Base-by-base conservation (phyloP, 1,284 basidiomycete species). In the Pseudozyma hubeiensis region DNA sequence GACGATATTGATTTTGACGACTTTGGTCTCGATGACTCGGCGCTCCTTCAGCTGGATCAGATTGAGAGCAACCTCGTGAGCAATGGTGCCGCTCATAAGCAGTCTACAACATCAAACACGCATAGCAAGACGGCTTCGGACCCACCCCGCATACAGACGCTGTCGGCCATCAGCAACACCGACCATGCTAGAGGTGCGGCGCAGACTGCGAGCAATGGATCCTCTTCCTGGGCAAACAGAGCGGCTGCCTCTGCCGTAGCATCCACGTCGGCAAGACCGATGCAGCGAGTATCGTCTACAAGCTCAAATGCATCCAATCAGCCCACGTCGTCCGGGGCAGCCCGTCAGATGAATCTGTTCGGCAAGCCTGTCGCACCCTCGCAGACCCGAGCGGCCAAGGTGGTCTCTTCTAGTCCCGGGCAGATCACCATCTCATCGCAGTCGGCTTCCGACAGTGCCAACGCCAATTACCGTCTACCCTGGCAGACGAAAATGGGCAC, bases 1-100 rank as follows among this genome's bases (percentile, higher is more conserved):
- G 75, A 69, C 34, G 75, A 74, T 17, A 63, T 66, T 52, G 77
- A 78, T 55, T 62, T 76, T 30, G 70, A 74, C 62, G 74, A 76
- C 54, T 69, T 78, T 35, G 65, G 60, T 14, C 40, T 67, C 11
- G 71, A 69, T 39, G 66, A 71, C 37, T 58, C 51, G 16, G 61
- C 54, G 7, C 53, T 69, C 7, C 47, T 60, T 5, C 63, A 66
- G 47, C 48, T 68, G 17, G 64, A 64, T 29, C 60, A 61, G 54
- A 64, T 73, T 64, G 60, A 73, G 54, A 64, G 33, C 56, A 77
- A 45, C 58, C 64, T 52, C 62, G 64, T 58, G 57, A 64, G 47
- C 43, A 54, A 17, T 11, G 37, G 9, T 19, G 8, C 53, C 33
- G 49, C 41, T 19, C 30, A 40, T 17, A 39, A 37, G 6, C 11